Evolutionary conservation across 257 asterid species (phyloP), one percentile per base, ranked within the genome.

Genomic region (Lithospermum erythrorhizon): DNA sequence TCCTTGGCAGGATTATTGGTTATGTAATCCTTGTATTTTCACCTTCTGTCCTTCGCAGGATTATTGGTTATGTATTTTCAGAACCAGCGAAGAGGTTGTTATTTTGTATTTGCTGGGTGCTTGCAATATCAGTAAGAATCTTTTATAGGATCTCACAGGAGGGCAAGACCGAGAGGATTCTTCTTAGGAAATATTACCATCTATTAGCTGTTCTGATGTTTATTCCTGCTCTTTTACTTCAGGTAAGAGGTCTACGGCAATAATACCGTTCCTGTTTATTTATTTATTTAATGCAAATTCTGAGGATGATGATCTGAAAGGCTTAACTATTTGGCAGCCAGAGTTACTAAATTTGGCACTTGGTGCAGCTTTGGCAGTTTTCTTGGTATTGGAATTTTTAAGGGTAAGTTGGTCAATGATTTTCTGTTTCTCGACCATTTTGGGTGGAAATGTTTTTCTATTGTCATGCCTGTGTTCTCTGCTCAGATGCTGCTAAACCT

Each of bases 151-250:
- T 81, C 72, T 93, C 99, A 48, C 89, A 83, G 79, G 76, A 81
- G 68, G 82, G 95, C 73, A 86, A 67, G 78, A 79, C 87, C 35
- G 94, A 86, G 74, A 83, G 99, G 78, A 93, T 93, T 66, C 96
- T 93, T 77, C 97, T 89, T 70, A 87, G 99, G 63, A 93, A 93
- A 70, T 93, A 89, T 78, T 93, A 93, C 79, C 99, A 93, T 80
- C 83, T 93, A 67, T 72, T 89, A 85, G 97, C 95, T 14, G 97
- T 85, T 70, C 65, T 57, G 58, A 78, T 76, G 78, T 71, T 86
- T 67, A 72, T 78, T 51, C 77, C 78, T 58, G 83, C 86, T 25
- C 81, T 80, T 53, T 65, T 77, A 59, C 53, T 72, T 76, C 83
- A 80, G 79, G 80, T 76, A 67, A 77, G 57, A 64, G 49, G 57